These are phyloP conservation scores for Betula pendula DNA, from an alignment of 306 rosid genomes.

Conservation along the genomic window DNA sequence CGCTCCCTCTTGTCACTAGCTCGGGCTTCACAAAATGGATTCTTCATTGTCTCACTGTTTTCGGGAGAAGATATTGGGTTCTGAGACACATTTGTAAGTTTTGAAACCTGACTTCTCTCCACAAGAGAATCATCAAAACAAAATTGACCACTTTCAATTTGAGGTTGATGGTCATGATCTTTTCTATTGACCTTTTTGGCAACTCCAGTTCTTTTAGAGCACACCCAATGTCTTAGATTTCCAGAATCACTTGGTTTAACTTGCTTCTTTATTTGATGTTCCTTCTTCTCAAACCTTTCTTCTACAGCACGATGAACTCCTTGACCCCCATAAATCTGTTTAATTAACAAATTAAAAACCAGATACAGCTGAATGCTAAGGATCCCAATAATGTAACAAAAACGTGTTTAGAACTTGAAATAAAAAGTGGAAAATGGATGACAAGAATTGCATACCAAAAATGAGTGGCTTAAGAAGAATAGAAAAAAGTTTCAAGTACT, in stretches of 20 bases:
- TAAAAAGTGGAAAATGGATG: not conserved
- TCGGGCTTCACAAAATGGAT: slow-evolving; percentile 24
- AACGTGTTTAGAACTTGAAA: not conserved
- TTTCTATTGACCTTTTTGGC: slow-evolving; percentile 42
- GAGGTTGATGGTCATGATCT: slow-evolving; percentile 19
- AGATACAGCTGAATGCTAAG: not conserved
- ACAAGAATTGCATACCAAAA: not conserved
- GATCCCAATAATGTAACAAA: not conserved
- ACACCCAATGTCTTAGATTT: slow-evolving; percentile 45
- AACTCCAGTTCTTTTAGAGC: slow-evolving; percentile 52
- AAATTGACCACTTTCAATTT: slow-evolving; percentile 29
- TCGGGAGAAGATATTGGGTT: slow-evolving; percentile 38
- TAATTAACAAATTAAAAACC: slow-evolving; percentile 3
- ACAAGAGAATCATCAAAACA: slow-evolving; percentile 17
- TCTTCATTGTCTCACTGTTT: slow-evolving; percentile 31
- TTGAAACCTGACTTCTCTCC: slow-evolving; percentile 28
- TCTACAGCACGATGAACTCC: slow-evolving; percentile 25
- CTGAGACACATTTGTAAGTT: slow-evolving; percentile 18
- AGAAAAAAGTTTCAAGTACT: not conserved
- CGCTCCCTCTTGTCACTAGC: slow-evolving; percentile 31
- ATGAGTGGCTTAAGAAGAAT: not conserved
- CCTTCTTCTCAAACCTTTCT: slow-evolving; percentile 28
- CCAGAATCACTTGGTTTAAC: slow-evolving; percentile 36
- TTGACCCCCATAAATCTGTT: slow-evolving; percentile 30
- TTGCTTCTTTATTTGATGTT: slow-evolving; percentile 37